Evolutionary conservation across 768 basidiomycete species (phyloP).

Genomic region (Dendrothele bispora): DNA sequence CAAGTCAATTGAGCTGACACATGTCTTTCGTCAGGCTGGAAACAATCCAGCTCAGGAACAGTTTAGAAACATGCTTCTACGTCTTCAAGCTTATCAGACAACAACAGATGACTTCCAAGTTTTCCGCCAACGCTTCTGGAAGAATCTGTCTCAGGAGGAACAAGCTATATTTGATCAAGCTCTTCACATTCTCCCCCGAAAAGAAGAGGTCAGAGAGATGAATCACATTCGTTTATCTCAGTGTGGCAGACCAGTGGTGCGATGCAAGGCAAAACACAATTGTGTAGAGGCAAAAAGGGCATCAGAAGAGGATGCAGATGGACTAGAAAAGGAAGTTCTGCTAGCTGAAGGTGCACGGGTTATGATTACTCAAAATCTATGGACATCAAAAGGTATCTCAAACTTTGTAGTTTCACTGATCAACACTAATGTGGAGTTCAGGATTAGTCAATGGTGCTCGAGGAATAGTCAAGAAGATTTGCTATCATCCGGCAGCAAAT

Average conservation of each 20-base stretch:
- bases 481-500: too few species aligned
- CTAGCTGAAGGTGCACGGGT: too few species aligned
- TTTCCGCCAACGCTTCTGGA: neutral
- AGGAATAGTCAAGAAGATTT: too few species aligned
- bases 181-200: too few species aligned
- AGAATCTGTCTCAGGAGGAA: too few species aligned
- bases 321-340: too few species aligned
- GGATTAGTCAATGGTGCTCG: too few species aligned
- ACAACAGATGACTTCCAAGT: neutral
- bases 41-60: too few species aligned
- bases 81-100: neutral
- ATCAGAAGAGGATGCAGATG: slow-evolving; percentile 21
- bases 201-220: too few species aligned
- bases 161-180: too few species aligned
- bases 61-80: too few species aligned
- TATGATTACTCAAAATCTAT: slow-evolving; percentile 25
- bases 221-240: neutral
- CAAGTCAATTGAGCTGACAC: neutral
- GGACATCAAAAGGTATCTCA: slow-evolving; percentile 15
- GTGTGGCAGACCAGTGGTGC: neutral
- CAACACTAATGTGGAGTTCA: slow-evolving; percentile 7
- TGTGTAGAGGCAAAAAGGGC: slow-evolving; percentile 15
- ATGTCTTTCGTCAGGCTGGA: neutral
- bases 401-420: slow-evolving; percentile 8
- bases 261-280: too few species aligned